Conservation (phyloP, 768 basidiomycete species). For the Hirschioporus abietinus region DNA sequence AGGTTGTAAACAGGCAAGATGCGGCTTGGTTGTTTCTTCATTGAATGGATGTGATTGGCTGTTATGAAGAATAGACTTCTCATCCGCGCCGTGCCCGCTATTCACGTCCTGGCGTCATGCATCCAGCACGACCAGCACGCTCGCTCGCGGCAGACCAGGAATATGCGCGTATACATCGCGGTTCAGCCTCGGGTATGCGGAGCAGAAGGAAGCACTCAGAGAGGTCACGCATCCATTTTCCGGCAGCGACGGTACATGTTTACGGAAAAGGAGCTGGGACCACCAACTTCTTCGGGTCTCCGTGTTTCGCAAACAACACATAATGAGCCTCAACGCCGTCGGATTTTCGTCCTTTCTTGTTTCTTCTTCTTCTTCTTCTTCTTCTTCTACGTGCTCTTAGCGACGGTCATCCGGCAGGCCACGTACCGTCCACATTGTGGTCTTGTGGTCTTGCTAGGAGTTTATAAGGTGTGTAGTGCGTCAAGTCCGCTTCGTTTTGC, state of each 20-base stretch:
- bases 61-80: background rate
- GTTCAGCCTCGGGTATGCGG: background rate
- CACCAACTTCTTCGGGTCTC: background rate
- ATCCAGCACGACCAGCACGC: background rate
- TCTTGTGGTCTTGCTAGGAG: background rate
- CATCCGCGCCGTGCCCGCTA: background rate
- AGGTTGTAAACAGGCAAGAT: background rate
- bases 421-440: background rate
- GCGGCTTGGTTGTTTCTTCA: background rate
- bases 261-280: background rate
- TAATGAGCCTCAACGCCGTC: background rate
- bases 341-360: background rate
- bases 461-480: background rate
- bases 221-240: background rate
- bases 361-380: background rate
- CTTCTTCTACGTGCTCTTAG: constrained; percentile 13
- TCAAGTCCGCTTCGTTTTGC: background rate
- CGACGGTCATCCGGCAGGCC: background rate
- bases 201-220: background rate
- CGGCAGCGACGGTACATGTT: background rate
- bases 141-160: background rate
- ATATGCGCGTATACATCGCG: background rate
- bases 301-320: constrained; percentile 1
- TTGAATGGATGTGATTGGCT: background rate
- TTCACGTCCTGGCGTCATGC: no score